phyloP scores from a whole-genome alignment of 345 rosid species.

The Populus simonii region DNA sequence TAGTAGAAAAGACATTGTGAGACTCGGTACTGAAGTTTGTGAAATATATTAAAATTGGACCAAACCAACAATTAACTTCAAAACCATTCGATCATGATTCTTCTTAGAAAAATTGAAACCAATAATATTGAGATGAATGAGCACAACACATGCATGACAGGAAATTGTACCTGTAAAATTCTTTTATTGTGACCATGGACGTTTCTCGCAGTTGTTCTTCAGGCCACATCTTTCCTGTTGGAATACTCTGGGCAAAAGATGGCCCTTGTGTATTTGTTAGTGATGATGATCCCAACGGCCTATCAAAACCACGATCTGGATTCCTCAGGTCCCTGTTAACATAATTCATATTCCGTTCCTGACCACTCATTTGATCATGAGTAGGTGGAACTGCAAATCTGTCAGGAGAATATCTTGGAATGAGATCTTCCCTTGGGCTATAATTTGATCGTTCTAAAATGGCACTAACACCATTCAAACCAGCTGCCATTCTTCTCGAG shows the following conservation, averaged over 20 bases:
- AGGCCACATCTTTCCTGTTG: slow-evolving; percentile 48
- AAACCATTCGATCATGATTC: background rate
- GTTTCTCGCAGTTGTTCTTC: slow-evolving; percentile 55
- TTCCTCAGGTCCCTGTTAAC: slow-evolving; percentile 49
- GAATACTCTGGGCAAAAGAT: slow-evolving; percentile 34
- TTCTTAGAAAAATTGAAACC: background rate
- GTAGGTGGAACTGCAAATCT: slow-evolving; percentile 46
- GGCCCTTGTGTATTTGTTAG: slow-evolving; percentile 42
- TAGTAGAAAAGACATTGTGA: background rate
- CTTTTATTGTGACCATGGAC: slow-evolving; percentile 81
- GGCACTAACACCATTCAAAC: slow-evolving; percentile 57
- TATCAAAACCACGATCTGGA: slow-evolving; percentile 48
- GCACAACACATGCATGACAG: background rate
- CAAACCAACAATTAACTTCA: background rate
- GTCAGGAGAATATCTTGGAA: slow-evolving; percentile 45
- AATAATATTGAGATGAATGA: background rate
- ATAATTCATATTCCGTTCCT: slow-evolving; percentile 45
- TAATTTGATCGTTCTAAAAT: slow-evolving; percentile 38
- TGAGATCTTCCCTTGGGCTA: slow-evolving; percentile 47
- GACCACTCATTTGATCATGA: slow-evolving; percentile 46
- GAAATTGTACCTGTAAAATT: slow-evolving; percentile 74
- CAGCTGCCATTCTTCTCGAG: slow-evolving; percentile 49
- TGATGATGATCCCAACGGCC: slow-evolving; percentile 46
- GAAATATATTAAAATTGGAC: background rate
- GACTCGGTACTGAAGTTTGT: background rate